Evolutionary conservation across 2,329 filamentous ascomycete genomes (phyloP).

Genomic region (Talaromyces sp.): DNA sequence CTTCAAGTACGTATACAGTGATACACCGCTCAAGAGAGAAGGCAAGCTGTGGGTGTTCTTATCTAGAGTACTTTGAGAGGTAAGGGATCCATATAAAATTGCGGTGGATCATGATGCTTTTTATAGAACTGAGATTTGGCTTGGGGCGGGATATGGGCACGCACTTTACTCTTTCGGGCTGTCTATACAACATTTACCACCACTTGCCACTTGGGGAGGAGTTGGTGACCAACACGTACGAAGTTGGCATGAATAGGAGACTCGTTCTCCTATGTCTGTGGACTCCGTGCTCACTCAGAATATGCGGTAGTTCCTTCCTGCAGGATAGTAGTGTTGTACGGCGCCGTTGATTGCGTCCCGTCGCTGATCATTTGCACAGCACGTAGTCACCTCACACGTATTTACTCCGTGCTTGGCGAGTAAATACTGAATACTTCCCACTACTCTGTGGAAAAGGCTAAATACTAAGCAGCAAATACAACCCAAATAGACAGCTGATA

Average conservation of each 20-base stretch:
- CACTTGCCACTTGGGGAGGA: too few relatives aligned
- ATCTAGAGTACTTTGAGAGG: not conserved
- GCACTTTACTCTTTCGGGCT: not conserved
- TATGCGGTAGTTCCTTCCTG: not conserved
- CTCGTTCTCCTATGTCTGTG: not conserved
- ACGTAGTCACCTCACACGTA: not conserved
- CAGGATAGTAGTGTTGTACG: not conserved
- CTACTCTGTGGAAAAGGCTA: not conserved
- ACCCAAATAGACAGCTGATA: not conserved
- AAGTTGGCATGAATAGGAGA: not conserved
- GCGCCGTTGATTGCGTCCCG: not conserved
- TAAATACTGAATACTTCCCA: not conserved
- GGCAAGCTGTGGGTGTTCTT: not conserved
- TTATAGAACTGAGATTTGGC: not conserved
- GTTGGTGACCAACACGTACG: not conserved
- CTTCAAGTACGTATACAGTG: not conserved
- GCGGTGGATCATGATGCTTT: constrained; percentile 1
- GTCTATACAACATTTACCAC: not conserved
- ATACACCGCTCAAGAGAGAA: not conserved
- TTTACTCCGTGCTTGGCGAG: not conserved
- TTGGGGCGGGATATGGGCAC: constrained; percentile 4
- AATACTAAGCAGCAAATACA: not conserved
- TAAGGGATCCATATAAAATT: not conserved
- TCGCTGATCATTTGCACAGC: not conserved
- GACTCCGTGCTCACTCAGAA: not conserved